These are phyloP conservation scores for Alternaria gansuensis DNA, from an alignment of 2,329 filamentous ascomycete species.

Conservation along the genomic window DNA sequence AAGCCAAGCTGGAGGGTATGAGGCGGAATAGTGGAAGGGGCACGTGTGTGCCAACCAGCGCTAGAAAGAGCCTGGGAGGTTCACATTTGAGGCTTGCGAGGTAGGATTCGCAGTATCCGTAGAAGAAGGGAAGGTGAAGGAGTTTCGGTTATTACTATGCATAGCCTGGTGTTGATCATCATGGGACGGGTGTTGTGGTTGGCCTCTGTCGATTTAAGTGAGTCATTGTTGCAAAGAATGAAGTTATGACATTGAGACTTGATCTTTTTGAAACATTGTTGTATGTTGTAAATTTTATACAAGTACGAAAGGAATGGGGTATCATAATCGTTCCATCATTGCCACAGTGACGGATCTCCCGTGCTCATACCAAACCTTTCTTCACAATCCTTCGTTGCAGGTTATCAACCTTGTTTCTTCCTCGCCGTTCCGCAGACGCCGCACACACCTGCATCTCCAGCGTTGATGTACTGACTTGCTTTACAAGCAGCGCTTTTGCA, in stretches of 20 bases:
- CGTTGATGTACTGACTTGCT: conserved; percentile 69
- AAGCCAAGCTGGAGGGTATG: conserved; percentile 59
- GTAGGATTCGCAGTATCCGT: conserved; percentile 9
- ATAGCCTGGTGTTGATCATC: conserved; percentile 20
- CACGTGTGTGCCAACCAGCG: conserved; percentile 31
- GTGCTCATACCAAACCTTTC: background rate
- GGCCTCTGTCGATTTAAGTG: conserved; percentile 3
- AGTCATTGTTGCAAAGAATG: conserved; percentile 12
- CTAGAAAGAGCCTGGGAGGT: conserved; percentile 60
- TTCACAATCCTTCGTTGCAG: background rate
- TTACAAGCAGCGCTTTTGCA: conserved; percentile 67
- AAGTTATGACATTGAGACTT: conserved; percentile 13
- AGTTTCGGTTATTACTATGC: conserved; percentile 35
- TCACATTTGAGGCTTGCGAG: conserved; percentile 46
- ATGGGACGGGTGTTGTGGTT: conserved; percentile 2
- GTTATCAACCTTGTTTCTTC: background rate
- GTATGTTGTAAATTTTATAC: background rate
- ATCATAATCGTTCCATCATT: background rate
- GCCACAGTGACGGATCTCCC: background rate
- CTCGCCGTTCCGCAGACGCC: conserved; percentile 67
- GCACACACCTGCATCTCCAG: conserved; percentile 73
- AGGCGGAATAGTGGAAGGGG: conserved; percentile 40
- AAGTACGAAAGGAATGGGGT: background rate
- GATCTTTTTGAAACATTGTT: background rate
- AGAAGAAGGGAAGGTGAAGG: conserved; percentile 45